Percentiles rank a stretch among this genome's conserved stretches.
Conservation (phyloP, 2,329 filamentous ascomycete species). For the Xylariales sp. region DNA sequence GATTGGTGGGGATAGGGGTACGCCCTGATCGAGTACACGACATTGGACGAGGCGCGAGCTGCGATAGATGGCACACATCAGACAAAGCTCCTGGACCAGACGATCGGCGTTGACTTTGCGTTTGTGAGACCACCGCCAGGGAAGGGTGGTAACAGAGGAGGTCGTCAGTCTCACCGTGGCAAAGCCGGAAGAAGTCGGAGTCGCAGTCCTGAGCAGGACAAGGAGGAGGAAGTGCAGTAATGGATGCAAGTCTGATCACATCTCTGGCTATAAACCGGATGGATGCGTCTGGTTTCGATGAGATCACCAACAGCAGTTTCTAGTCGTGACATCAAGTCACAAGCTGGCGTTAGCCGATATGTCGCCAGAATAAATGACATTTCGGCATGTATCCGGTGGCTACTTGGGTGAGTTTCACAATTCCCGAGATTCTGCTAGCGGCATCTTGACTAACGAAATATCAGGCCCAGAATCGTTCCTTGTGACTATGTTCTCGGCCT, state of each 20-base stretch:
- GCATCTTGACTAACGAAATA: no score
- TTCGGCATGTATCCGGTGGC: constrained; percentile 6
- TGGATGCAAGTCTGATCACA: no score
- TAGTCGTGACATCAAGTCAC: constrained; percentile 6
- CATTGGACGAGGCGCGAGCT: constrained; percentile 72
- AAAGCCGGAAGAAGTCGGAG: constrained; percentile 40
- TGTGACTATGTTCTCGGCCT: no score
- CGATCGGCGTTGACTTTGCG: constrained; percentile 75
- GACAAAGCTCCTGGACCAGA: constrained; percentile 76
- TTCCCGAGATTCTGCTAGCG: no score
- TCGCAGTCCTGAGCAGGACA: constrained; percentile 33
- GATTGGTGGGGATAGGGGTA: constrained; percentile 57
- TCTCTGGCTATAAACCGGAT: not conserved
- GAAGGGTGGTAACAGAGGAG: constrained; percentile 42
- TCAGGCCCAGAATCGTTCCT: no score
- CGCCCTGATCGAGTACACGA: constrained; percentile 79
- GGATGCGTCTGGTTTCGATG: not conserved
- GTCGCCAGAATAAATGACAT: constrained; percentile 20
- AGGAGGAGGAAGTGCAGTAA: constrained; percentile 20
- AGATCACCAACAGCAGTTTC: no score
- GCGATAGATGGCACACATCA: constrained; percentile 76
- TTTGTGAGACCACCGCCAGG: constrained; percentile 75
- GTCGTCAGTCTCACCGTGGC: constrained; percentile 33
- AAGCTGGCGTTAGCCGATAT: constrained; percentile 26
- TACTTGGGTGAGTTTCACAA: constrained; percentile 8